phyloP scores from a whole-genome alignment of 192 early-diverging fungal genomes.

The Umbelopsis ramanniana region DNA sequence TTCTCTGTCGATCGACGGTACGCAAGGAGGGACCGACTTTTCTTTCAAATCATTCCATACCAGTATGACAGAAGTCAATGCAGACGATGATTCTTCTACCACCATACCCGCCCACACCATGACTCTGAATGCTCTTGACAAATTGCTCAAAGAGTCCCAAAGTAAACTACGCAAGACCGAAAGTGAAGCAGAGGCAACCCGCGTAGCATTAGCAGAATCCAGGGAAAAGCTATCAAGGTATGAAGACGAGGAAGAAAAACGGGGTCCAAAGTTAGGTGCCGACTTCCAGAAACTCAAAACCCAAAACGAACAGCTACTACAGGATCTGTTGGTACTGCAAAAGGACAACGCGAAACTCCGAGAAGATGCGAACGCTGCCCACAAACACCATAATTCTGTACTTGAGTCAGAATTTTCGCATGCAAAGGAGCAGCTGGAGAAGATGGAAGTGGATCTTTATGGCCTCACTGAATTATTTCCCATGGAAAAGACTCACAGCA shows the following conservation, averaged over 20 bases:
- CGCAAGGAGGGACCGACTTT: background rate
- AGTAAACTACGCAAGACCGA: background rate
- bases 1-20: background rate
- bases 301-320: background rate
- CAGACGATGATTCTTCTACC: background rate
- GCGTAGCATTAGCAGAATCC: background rate
- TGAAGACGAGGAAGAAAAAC: background rate
- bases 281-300: background rate
- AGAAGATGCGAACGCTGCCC: background rate
- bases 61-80: background rate
- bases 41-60: slow-evolving; percentile 6
- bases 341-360: background rate
- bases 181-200: slow-evolving; percentile 1
- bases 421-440: background rate
- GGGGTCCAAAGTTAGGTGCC: background rate
- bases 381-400: background rate
- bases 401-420: background rate
- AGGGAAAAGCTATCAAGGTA: background rate
- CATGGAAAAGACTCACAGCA: background rate
- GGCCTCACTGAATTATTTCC: slow-evolving; percentile 8
- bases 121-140: background rate
- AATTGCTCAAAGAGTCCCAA: background rate
- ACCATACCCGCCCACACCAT: background rate
- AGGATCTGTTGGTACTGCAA: background rate
- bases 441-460: slow-evolving; percentile 12